Evolutionary conservation across 2,329 filamentous ascomycete genomes (phyloP).

Genomic region (Fusarium keratoplasticum): DNA sequence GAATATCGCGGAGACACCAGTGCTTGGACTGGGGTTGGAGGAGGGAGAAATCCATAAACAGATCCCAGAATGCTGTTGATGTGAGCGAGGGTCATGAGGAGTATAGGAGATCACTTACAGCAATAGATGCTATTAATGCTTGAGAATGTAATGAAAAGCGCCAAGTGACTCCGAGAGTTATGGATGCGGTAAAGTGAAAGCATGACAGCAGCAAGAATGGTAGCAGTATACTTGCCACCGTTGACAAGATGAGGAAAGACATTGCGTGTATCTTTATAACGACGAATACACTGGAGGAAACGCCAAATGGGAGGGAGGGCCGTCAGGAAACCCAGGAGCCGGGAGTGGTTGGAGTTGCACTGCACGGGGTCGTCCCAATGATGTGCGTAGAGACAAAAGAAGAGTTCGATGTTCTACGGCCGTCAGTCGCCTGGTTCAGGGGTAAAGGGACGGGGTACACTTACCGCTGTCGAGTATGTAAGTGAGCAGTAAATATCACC

Average conservation of each 20-base stretch:
- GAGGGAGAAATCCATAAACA: constrained; percentile 97
- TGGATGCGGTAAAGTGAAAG: constrained; percentile 88
- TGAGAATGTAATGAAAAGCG: constrained; percentile 83
- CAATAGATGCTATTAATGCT: constrained; percentile 86
- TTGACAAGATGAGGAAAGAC: constrained; percentile 94
- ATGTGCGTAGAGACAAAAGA: constrained; percentile 93
- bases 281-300: constrained; percentile 87
- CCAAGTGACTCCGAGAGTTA: constrained; percentile 65
- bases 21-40: constrained; percentile 79
- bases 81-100: constrained; percentile 2
- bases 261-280: constrained; percentile 88
- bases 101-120: constrained; percentile 62
- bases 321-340: constrained; percentile 86
- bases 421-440: constrained; percentile 10
- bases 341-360: constrained; percentile 89
- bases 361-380: constrained; percentile 77
- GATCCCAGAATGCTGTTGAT: constrained; percentile 82
- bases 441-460: constrained; percentile 48
- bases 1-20: constrained; percentile 77
- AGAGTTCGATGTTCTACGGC: constrained; percentile 85
- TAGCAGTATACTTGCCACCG: constrained; percentile 89
- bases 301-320: constrained; percentile 90
- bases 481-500: constrained; percentile 98
- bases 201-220: constrained; percentile 81
- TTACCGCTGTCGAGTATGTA: constrained; percentile 87